These are phyloP conservation scores for Chlamydomonas reinhardtii DNA, from an alignment of 163 green algal species.

Conservation along the genomic window DNA sequence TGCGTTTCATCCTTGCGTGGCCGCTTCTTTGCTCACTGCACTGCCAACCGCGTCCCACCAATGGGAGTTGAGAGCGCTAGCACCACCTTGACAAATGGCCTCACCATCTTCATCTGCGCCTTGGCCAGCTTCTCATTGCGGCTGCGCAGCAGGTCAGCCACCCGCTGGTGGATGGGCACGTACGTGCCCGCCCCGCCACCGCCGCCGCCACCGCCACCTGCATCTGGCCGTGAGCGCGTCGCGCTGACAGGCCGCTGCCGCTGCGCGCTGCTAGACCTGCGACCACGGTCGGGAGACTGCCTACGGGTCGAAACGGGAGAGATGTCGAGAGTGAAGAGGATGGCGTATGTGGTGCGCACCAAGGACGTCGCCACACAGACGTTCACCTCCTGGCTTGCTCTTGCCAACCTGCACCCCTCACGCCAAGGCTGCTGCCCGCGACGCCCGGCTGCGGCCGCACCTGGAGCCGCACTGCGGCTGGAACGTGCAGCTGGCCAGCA, in stretches of 20 bases:
- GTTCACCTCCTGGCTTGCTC: no score
- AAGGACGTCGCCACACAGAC: no score
- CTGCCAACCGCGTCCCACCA: no score
- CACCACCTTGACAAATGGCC: no score
- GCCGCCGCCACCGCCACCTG: not conserved
- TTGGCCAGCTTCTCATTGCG: constrained; percentile 64
- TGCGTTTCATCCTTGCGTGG: no score
- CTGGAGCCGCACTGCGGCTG: constrained; percentile 55
- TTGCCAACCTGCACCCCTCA: not conserved
- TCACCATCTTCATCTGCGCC: constrained; percentile 46
- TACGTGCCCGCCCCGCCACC: not conserved
- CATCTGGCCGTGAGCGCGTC: not conserved
- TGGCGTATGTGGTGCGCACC: no score
- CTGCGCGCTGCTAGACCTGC: constrained; percentile 23
- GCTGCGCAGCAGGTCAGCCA: constrained; percentile 64
- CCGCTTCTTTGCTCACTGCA: no score
- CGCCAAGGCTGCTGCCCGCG: not conserved
- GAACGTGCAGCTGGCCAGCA: constrained; percentile 65
- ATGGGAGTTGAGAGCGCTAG: no score
- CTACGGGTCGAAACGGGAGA: constrained; percentile 4
- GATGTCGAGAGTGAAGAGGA: not conserved
- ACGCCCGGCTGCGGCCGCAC: not conserved
- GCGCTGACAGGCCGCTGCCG: constrained; percentile 24
- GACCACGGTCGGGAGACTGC: constrained; percentile 7
- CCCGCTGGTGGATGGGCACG: constrained; percentile 63